Conservation (phyloP, 176 grass and related monocot genomes). For the Panicum miliaceum region DNA sequence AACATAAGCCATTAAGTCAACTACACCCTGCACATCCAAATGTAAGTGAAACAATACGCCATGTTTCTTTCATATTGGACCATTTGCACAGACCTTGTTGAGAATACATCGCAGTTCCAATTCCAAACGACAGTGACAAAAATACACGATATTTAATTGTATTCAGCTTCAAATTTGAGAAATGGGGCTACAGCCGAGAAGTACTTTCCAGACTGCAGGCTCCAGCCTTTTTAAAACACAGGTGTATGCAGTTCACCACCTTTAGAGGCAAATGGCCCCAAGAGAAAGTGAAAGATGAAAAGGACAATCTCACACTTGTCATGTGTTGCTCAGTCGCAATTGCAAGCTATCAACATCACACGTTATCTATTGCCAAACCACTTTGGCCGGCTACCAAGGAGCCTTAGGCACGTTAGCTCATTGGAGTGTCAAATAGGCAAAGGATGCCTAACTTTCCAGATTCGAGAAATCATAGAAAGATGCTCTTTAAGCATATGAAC, state of each 20-base stretch:
- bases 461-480: not conserved
- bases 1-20: not conserved
- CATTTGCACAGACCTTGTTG: not conserved
- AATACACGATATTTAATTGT: not conserved
- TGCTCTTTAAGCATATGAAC: slow-evolving; percentile 4
- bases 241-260: slow-evolving; percentile 18
- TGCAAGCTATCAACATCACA: slow-evolving; percentile 40
- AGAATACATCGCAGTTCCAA: not conserved
- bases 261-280: slow-evolving; percentile 28
- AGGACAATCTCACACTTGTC: slow-evolving; percentile 31
- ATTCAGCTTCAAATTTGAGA: not conserved
- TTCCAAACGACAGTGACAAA: slow-evolving; percentile 23
- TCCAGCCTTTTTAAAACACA: slow-evolving; percentile 25
- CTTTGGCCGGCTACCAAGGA: slow-evolving; percentile 27
- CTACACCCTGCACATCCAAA: not conserved
- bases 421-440: slow-evolving; percentile 31
- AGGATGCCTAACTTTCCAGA: slow-evolving; percentile 9
- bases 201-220: slow-evolving; percentile 23
- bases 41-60: not conserved
- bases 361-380: slow-evolving; percentile 36
- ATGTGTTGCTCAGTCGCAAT: not conserved
- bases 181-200: not conserved
- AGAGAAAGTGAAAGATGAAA: slow-evolving; percentile 32
- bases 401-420: slow-evolving; percentile 21
- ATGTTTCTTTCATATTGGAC: not conserved